Base-by-base conservation (phyloP, 2,329 filamentous ascomycete genomes). In the Venturia pyrina region DNA sequence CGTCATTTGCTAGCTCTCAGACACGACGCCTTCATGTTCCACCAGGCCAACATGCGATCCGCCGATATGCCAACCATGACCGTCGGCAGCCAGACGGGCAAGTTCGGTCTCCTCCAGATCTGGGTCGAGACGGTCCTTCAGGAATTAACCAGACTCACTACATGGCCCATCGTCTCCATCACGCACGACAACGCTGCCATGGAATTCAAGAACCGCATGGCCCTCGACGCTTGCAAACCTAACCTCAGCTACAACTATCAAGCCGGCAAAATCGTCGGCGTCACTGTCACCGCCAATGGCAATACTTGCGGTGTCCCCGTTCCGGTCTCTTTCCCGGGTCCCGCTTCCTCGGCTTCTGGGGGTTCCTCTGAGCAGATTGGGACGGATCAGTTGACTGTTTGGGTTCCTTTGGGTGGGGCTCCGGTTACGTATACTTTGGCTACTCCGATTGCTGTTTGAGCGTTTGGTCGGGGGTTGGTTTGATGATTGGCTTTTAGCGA, bases 181-280 rank as follows among this genome's bases (percentile, higher is more conserved):
- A 65, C 62, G 15, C 63, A 65, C 11, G 63, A 65, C 41, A 50
- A 65, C 60, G n/a, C 53, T 13, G 63, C 63, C 19, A 28, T 48
- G 5, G 15, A 57, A 21, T 59, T 65, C 48, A 24, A 21, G 19
- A 61, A 65, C 46, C 63, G 63, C 6, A 62, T 65, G 63, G 41
- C 63, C 2, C 63, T 53, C 2, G 63, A 65, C 17, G 73, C 73
- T 60, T 83, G 85, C 76, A 70, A 78, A 48, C 82, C 83, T 62
- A 77, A 77, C 63, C 70, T 85, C 62, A 76, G 72, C 32, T 84
- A 81, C 72, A 76, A 74, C 63, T 78, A 78, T 63, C 73, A 53
- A 10, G 40, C 50, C n/a, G 63, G 53, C 17, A 50, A 50, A 37
- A 37, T 65, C 24, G 24, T 19, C 10, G 50, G 53, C 32, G 53